Conservation (phyloP, 1,284 basidiomycete species). For the Mycosarcoma maydis region DNA sequence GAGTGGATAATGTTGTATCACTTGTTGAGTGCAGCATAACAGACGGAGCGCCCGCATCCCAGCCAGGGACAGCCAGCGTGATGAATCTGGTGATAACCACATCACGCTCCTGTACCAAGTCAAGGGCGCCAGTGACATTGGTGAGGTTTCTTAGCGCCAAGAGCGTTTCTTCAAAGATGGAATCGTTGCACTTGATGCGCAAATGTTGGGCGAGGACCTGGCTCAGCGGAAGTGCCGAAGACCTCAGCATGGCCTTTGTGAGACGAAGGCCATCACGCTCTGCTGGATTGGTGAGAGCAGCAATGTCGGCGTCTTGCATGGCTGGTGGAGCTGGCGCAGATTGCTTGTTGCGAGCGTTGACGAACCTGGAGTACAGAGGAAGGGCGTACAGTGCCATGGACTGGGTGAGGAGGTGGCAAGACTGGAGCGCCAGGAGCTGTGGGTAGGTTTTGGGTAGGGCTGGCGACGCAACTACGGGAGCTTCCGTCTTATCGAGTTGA, state of each 20-base stretch:
- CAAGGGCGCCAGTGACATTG: slow-evolving; percentile 87
- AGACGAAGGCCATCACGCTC: slow-evolving; percentile 71
- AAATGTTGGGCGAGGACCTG: slow-evolving; percentile 89
- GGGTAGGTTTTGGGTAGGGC: slow-evolving; percentile 74
- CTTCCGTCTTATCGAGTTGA: slow-evolving; percentile 76
- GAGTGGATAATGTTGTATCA: slow-evolving; percentile 75
- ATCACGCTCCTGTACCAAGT: slow-evolving; percentile 85
- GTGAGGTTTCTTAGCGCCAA: slow-evolving; percentile 84
- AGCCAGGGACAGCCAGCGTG: slow-evolving; percentile 77
- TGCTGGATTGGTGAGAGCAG: slow-evolving; percentile 8
- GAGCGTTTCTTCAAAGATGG: slow-evolving; percentile 84
- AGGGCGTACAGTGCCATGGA: slow-evolving; percentile 81
- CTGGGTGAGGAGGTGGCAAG: slow-evolving; percentile 85
- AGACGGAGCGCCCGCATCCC: slow-evolving; percentile 18
- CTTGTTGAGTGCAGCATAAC: background rate
- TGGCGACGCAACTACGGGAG: slow-evolving; percentile 85
- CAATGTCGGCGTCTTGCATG: slow-evolving; percentile 67
- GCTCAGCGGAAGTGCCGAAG: slow-evolving; percentile 87
- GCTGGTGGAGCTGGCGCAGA: slow-evolving; percentile 70
- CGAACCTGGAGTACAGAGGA: slow-evolving; percentile 73
- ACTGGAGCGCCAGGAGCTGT: slow-evolving; percentile 89
- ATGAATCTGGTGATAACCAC: slow-evolving; percentile 87
- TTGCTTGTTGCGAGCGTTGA: slow-evolving; percentile 67
- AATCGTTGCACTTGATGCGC: slow-evolving; percentile 85
- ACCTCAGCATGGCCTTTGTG: slow-evolving; percentile 81